A percentile compares a stretch with the other conserved stretches of the same genome.
Evolutionary conservation across 2,329 filamentous ascomycete genomes (phyloP).

Genomic region (Xylariaceae sp.): DNA sequence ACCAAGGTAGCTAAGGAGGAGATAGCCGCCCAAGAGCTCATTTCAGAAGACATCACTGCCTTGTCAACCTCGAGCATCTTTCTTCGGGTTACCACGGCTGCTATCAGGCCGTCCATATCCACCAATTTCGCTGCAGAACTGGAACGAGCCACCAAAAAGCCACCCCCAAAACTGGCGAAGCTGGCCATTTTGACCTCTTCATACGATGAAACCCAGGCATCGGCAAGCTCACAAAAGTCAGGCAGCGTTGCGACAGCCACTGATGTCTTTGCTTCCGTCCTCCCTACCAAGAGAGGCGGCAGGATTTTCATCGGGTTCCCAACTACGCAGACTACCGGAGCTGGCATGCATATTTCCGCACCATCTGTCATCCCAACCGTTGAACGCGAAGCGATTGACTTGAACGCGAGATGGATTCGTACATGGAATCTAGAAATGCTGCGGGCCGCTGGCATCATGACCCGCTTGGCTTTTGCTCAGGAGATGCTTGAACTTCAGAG

Average conservation of each 20-base stretch:
- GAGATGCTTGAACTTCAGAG: conserved; percentile 76
- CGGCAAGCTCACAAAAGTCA: conserved; percentile 49
- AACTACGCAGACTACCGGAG: conserved; percentile 92
- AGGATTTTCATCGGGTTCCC: conserved; percentile 97
- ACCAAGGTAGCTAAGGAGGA: conserved; percentile 61
- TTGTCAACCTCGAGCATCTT: conserved; percentile 77
- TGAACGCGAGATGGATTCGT: conserved; percentile 91
- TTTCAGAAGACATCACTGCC: conserved; percentile 68
- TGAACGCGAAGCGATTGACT: conserved; percentile 91
- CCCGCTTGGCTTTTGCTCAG: conserved; percentile 79
- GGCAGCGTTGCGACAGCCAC: conserved; percentile 52
- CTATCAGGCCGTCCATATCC: conserved; percentile 71
- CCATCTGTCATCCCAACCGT: conserved; percentile 96
- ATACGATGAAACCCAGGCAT: conserved; percentile 73
- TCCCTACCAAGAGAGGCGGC: conserved; percentile 81
- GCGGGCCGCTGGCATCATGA: conserved; percentile 83
- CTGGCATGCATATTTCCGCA: conserved; percentile 89
- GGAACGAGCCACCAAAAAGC: conserved; percentile 94
- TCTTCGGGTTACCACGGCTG: conserved; percentile 79
- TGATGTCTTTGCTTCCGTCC: conserved; percentile 84
- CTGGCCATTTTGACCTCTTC: conserved; percentile 88
- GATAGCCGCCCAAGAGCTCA: conserved; percentile 55
- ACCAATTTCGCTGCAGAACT: conserved; percentile 76
- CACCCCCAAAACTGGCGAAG: conserved; percentile 81
- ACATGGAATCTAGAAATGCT: conserved; percentile 96